These are phyloP conservation scores for Ophiostoma piceae DNA, from an alignment of 2,329 filamentous ascomycete species.

Conservation along the genomic window DNA sequence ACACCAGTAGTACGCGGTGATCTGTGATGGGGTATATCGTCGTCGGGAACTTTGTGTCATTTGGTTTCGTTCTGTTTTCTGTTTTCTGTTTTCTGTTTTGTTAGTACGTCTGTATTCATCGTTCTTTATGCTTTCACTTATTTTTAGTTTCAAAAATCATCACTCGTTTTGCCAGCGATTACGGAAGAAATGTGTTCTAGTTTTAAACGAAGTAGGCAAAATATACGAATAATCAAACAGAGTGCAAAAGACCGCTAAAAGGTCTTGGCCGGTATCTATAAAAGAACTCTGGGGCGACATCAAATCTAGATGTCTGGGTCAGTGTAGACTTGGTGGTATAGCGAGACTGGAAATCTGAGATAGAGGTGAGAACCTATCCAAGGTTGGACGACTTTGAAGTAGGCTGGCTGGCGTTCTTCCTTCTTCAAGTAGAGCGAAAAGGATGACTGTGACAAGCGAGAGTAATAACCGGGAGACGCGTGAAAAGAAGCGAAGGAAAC, in stretches of 20 bases:
- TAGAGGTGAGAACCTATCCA: not conserved
- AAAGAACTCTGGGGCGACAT: not conserved
- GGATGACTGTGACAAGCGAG: not conserved
- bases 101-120: no score
- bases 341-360: not conserved
- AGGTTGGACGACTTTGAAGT: not conserved
- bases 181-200: not conserved
- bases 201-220: not conserved
- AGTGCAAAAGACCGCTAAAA: not conserved
- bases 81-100: no score
- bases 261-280: not conserved
- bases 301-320: constrained; percentile 10
- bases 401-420: not conserved
- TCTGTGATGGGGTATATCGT: no score
- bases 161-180: not conserved
- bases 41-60: no score
- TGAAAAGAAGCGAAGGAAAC: not conserved
- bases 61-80: no score
- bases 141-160: not conserved
- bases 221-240: not conserved
- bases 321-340: constrained; percentile 4
- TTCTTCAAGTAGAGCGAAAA: not conserved
- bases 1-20: no score
- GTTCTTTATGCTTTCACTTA: no score
- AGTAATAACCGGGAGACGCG: not conserved